phyloP scores from a whole-genome alignment of 306 rosid genomes.

The Arachis hypogaea region DNA sequence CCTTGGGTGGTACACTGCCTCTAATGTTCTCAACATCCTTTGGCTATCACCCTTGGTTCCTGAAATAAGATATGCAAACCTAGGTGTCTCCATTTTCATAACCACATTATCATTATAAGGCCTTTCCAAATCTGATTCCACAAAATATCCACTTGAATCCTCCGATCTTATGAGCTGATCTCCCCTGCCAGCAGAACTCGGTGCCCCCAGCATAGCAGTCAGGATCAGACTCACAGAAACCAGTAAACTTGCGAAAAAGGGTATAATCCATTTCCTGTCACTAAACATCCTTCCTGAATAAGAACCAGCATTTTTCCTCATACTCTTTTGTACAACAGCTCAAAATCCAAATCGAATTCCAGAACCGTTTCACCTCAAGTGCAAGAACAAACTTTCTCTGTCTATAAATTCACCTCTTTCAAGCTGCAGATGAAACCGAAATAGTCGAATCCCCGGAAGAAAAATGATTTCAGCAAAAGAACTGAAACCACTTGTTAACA shows the following conservation, averaged over 20 bases:
- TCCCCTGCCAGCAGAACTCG: constrained; percentile 52
- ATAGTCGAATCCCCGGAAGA: no score
- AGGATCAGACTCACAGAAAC: constrained; percentile 67
- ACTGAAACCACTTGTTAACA: no score
- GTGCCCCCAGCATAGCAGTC: constrained; percentile 62
- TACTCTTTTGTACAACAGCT: constrained; percentile 42
- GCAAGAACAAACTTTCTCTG: constrained; percentile 38
- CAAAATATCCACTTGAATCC: constrained; percentile 65
- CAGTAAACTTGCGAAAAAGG: constrained; percentile 80
- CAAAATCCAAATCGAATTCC: constrained; percentile 36
- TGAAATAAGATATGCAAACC: constrained; percentile 91
- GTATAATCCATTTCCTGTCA: constrained; percentile 84
- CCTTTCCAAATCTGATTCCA: constrained; percentile 68
- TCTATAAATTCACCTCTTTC: constrained; percentile 32
- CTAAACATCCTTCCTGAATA: constrained; percentile 80
- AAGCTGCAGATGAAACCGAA: constrained; percentile 21
- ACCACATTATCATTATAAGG: constrained; percentile 40
- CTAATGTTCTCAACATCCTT: constrained; percentile 92
- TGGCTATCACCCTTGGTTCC: constrained; percentile 97
- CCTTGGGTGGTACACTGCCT: constrained; percentile 93
- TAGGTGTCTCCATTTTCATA: constrained; percentile 56
- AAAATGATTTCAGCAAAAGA: no score
- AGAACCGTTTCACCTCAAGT: constrained; percentile 19
- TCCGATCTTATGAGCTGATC: constrained; percentile 60
- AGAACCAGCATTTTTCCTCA: constrained; percentile 85